A percentile compares a stretch with the other conserved stretches of the same genome.
Evolutionary conservation across 257 asterid genomes (phyloP).

Genomic region (Nicotiana tabacum): DNA sequence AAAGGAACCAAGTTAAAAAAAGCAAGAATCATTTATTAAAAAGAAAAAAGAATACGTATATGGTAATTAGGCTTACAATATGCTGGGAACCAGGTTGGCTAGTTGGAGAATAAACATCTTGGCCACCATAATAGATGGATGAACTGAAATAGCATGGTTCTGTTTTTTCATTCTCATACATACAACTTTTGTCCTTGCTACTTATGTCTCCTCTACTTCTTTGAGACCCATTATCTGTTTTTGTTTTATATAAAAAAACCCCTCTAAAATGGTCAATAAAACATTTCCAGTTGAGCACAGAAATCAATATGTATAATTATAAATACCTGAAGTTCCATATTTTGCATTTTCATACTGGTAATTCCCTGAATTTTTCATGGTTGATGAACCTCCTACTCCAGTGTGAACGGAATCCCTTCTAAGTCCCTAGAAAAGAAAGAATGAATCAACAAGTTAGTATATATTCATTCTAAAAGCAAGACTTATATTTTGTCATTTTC

Average conservation of each 20-base stretch:
- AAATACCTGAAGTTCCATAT: slow-evolving; percentile 34
- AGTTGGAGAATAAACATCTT: slow-evolving; percentile 55
- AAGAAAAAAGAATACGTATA: no score
- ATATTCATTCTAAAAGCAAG: no score
- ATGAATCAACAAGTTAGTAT: not conserved
- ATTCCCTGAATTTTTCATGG: slow-evolving; percentile 12
- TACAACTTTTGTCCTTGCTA: slow-evolving; percentile 12
- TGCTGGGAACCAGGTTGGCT: slow-evolving; percentile 33
- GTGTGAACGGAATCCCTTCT: slow-evolving; percentile 38
- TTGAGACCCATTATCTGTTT: slow-evolving; percentile 31
- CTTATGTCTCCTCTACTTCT: slow-evolving; percentile 17
- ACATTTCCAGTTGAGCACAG: not conserved
- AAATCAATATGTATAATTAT: not conserved
- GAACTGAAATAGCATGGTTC: slow-evolving; percentile 72
- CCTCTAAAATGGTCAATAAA: not conserved
- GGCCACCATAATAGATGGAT: slow-evolving; percentile 80
- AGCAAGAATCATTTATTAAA: no score
- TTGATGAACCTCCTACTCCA: slow-evolving; percentile 22
- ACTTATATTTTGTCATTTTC: no score
- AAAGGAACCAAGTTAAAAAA: not conserved
- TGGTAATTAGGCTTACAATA: slow-evolving; percentile 28
- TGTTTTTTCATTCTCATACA: slow-evolving; percentile 28
- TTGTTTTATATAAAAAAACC: not conserved
- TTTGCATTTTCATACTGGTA: slow-evolving; percentile 15
- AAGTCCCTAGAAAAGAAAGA: slow-evolving; percentile 30